Percentiles rank a stretch among this genome's conserved stretches.
Evolutionary conservation across 2,329 filamentous ascomycete species (phyloP).

Genomic region (Capronia epimyces): DNA sequence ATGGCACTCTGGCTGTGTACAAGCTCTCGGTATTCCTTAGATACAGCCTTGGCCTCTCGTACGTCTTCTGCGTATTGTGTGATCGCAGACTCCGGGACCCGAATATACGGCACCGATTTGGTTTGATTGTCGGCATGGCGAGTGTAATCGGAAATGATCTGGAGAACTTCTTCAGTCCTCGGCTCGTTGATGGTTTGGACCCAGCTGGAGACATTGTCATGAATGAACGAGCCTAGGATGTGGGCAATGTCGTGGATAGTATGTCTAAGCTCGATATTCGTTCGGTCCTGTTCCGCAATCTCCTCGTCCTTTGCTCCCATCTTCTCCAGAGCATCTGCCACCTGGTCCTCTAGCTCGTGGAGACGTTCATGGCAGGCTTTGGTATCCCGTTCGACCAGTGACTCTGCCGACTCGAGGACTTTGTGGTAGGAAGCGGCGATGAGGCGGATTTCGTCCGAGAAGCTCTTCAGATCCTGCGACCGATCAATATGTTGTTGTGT

Average conservation of each 20-base stretch:
- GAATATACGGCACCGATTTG: conserved; percentile 10
- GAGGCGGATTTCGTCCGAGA: conserved; percentile 13
- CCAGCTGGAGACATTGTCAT: conserved; percentile 12
- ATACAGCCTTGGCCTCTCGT: conserved; percentile 6
- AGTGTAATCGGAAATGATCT: conserved; percentile 21
- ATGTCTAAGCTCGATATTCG: conserved; percentile 15
- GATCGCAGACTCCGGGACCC: conserved; percentile 19
- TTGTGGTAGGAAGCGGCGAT: conserved; percentile 18
- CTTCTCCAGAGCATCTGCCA: conserved; percentile 6
- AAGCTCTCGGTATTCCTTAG: conserved; percentile 18
- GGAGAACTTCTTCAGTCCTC: conserved; percentile 18
- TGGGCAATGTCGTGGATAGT: conserved; percentile 18
- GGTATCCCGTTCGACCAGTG: conserved; percentile 21
- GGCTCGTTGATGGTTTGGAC: conserved; percentile 12
- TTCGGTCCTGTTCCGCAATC: conserved; percentile 13
- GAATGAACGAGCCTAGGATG: conserved; percentile 22
- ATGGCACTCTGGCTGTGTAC: conserved; percentile 11
- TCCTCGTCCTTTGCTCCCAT: conserved; percentile 16
- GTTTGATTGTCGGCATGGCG: background rate
- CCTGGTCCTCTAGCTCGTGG: conserved; percentile 16
- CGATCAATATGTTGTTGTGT: conserved; percentile 2
- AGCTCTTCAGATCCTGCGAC: conserved; percentile 14
- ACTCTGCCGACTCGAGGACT: conserved; percentile 20
- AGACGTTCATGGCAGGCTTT: conserved; percentile 12
- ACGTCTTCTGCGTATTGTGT: conserved; percentile 6